Percentiles rank a stretch among this genome's conserved stretches.
phyloP scores from a whole-genome alignment of 2,329 filamentous ascomycete species.

The Lachnellula occidentalis region DNA sequence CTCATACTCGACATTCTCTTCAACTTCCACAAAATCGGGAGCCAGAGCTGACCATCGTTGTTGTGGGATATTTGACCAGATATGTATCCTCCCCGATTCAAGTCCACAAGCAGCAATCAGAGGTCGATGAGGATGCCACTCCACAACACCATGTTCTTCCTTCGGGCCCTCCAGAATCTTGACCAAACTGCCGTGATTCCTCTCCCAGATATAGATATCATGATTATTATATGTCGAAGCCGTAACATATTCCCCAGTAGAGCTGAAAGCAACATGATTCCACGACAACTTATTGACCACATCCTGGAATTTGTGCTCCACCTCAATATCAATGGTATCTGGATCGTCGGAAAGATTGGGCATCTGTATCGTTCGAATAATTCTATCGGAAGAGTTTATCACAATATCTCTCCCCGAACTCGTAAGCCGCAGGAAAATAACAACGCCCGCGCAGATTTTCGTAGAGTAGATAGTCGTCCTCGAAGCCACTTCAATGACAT shows the following conservation, averaged over 20 bases:
- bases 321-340: constrained; percentile 79
- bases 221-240: constrained; percentile 98
- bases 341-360: constrained; percentile 72
- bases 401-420: constrained; percentile 81
- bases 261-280: constrained; percentile 96
- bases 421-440: constrained; percentile 82
- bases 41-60: constrained; percentile 97
- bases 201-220: constrained; percentile 97
- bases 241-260: constrained; percentile 90
- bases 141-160: constrained; percentile 92
- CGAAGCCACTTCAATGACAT: constrained; percentile 82
- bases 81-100: constrained; percentile 88
- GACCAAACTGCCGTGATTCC: constrained; percentile 85
- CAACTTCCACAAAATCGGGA: constrained; percentile 93
- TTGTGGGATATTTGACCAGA: constrained; percentile 92
- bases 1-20: constrained; percentile 96
- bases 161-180: constrained; percentile 96
- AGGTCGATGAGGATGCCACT: constrained; percentile 90
- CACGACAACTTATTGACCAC: constrained; percentile 91
- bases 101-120: constrained; percentile 87
- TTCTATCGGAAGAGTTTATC: constrained; percentile 88
- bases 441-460: constrained; percentile 78
- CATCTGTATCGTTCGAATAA: constrained; percentile 87
- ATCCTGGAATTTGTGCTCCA: constrained; percentile 98
- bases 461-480: constrained; percentile 83